phyloP scores from a whole-genome alignment of 2,329 filamentous ascomycete genomes.

The Monosporascus cannonballus region DNA sequence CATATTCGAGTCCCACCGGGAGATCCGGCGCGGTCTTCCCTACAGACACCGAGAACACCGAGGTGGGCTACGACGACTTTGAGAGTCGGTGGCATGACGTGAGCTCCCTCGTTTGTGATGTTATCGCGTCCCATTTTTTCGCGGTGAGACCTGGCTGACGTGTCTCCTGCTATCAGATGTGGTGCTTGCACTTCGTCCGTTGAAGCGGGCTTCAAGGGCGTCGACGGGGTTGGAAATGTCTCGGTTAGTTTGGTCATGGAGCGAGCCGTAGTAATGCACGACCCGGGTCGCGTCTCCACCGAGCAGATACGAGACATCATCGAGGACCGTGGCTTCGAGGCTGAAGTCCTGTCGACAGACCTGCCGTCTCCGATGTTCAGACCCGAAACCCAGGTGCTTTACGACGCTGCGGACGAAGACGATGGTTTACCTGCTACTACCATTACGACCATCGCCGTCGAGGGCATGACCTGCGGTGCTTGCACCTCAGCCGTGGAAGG shows the following conservation, averaged over 20 bases:
- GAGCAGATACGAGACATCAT: conserved; percentile 78
- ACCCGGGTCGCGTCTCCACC: conserved; percentile 66
- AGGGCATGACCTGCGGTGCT: conserved; percentile 88
- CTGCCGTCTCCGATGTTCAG: conserved; percentile 49
- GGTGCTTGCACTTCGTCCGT: conserved; percentile 94
- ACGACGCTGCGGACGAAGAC: conserved; percentile 30
- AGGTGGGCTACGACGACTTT: conserved; percentile 87
- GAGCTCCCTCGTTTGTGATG: conserved; percentile 1
- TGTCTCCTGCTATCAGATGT: conserved; percentile 53
- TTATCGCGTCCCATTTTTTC: not conserved
- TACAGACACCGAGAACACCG: conserved; percentile 35
- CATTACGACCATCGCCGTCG: conserved; percentile 71
- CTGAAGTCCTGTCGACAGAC: conserved; percentile 79
- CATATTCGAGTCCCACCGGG: conserved; percentile 41
- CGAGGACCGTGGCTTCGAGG: conserved; percentile 88
- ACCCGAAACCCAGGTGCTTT: conserved; percentile 22
- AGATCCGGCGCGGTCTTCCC: conserved; percentile 24
- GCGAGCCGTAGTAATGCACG: conserved; percentile 88
- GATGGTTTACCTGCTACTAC: conserved; percentile 32
- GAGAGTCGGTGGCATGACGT: conserved; percentile 83
- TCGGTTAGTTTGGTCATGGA: conserved; percentile 94
- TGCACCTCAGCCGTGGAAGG: conserved; percentile 82
- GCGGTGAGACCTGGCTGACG: not conserved
- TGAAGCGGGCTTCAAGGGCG: conserved; percentile 79
- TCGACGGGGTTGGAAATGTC: conserved; percentile 76